Evolutionary conservation across 371 early-diverging fungal genomes (phyloP), one percentile per base, ranked within the genome.

Genomic region (Mucor irregularis): DNA sequence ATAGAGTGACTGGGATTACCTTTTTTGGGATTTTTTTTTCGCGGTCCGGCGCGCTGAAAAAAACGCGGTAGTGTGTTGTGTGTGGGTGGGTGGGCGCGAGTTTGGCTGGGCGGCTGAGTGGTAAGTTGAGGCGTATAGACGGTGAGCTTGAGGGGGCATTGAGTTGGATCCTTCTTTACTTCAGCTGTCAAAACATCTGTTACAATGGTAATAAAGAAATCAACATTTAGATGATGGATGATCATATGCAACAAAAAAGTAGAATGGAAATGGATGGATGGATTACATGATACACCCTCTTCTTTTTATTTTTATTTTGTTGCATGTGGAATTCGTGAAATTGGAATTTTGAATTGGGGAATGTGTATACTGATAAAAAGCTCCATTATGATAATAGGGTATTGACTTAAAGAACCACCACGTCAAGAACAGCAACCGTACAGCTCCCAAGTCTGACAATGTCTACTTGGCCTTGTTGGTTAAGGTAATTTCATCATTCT

Each of bases 331-430:
- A 31, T 47, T 31, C 33, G 33, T 19, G 16, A 5, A 1, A 13
- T 26, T 26, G 4, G 19, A 13, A 14, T 13, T 44, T 26, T 25
- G 7, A 22, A 22, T 14, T 26, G 4, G n/a, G 16, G 69, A 93
- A 89, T 89, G 93, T 90, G 5, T 11, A 11, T 17, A 11, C 13
- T 7, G 11, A 14, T 25, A 22, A 24, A 8, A n/a, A 33, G 6
- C 29, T 31, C 28, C 10, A 51, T 53, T 42, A 26, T 6, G 13
- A 46, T 25, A 1, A 9, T 79, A 91, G 97, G 97, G 95, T 92
- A 92, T 95, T 84, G 97, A 96, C 86, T 84, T 94, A 68, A 87
- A 87, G 81, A 90, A 92, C 78, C 92, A 96, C 83, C 96, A 97
- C 90, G 89, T 86, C 71, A 93, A 90, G 89, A 94, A 91, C 83